Evolutionary conservation across 768 basidiomycete species (phyloP), one percentile per base, ranked within the genome.

Genomic region (Naganishia vaughanmartiniae): DNA sequence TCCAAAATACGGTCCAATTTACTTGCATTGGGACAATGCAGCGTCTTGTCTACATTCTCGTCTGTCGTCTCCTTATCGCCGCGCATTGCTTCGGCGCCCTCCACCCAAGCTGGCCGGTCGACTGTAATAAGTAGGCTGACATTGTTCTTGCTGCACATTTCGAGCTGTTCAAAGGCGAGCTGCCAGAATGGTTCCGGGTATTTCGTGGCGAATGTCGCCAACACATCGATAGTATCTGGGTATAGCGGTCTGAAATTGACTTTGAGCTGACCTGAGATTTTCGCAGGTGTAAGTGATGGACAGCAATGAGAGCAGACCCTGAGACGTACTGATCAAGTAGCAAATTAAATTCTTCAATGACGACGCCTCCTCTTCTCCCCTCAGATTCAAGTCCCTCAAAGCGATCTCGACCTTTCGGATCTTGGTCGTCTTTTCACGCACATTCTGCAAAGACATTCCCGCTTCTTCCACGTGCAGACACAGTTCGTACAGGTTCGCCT

Each of bases 231-330:
- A 4, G 93, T 87, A 21, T 93, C 89, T 4, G 87, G 86, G 90
- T 94, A 99, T 19, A 96, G 77, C 0, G 96, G 96, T 33, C 91
- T 86, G 54, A 98, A 83, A 78, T 93, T 95, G 71, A 97, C 90
- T 83, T 98, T 97, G 65, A 97, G 84, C 78, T 96, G 94, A 7
- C 90, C 91, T 89, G 75, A 36, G 17, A 11, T 30, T n/a, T 14
- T 19, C 30, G n/a, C 54, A 48, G 58, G 60, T 31, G 63, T 54
- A 68, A 30, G 42, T 15, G 31, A 21, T 28, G 15, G 11, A 7
- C 34, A 6, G 4, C 33, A 0, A 42, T 0, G 14, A 17, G 5
- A 17, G 33, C 11, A 39, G 4, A 15, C 63, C 14, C 33, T 26
- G 11, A 9, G 5, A 82, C 85, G 69, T 60, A 90, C 90, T 88